Conservation (phyloP, 805 yeast species). For the Wickerhamomyces queroliae region DNA sequence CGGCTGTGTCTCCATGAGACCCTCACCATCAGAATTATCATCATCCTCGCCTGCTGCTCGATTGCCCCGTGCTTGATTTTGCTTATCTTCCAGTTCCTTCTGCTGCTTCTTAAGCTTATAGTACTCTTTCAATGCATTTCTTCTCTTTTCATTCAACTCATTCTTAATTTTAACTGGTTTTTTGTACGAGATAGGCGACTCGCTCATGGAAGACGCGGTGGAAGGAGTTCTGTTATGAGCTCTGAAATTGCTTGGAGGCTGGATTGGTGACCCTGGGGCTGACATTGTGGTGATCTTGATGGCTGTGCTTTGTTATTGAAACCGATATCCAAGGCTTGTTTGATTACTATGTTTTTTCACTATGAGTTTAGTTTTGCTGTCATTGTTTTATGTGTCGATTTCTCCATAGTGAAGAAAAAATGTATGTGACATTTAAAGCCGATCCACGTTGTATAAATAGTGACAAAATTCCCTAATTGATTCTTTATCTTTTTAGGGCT, state of each 20-base stretch:
- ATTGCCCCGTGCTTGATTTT: neutral
- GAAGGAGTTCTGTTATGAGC: neutral
- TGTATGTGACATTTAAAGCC: too few species aligned
- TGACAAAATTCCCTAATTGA: too few species aligned
- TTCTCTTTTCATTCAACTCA: slow-evolving; percentile 23
- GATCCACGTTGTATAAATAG: too few species aligned
- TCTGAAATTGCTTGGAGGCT: neutral
- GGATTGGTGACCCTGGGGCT: neutral
- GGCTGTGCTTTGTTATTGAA: neutral
- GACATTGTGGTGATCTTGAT: neutral
- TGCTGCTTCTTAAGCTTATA: slow-evolving; percentile 31
- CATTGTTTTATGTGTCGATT: too few species aligned
- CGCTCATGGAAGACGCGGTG: neutral
- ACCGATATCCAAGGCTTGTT: neutral
- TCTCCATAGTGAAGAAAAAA: too few species aligned
- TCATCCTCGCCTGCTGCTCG: slow-evolving; percentile 12
- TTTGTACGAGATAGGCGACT: slow-evolving; percentile 16
- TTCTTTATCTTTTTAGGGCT: too few species aligned
- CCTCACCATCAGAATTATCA: slow-evolving; percentile 25
- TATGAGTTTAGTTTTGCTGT: neutral
- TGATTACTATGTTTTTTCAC: neutral
- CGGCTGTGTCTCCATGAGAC: slow-evolving; percentile 8
- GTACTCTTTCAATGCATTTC: slow-evolving; percentile 37
- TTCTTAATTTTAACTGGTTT: slow-evolving; percentile 18
- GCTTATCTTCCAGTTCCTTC: slow-evolving; percentile 4